Evolutionary conservation across 257 asterid species (phyloP), one percentile per base, ranked within the genome.

Genomic region (Solanum phureja): DNA sequence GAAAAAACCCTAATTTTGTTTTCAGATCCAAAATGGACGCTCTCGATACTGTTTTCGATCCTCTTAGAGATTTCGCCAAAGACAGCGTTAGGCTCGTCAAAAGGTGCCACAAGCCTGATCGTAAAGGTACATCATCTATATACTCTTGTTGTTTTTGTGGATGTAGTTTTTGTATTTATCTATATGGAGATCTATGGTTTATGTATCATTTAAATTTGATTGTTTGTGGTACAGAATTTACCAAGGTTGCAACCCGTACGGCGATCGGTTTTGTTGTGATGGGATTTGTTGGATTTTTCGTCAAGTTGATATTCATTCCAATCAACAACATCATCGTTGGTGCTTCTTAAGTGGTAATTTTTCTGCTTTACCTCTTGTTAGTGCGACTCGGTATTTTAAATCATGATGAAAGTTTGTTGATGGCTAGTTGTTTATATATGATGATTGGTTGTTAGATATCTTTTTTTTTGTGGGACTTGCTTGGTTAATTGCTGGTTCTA

Each of bases 221-320:
- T 81, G n/a, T 71, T 23, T 64, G 37, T 13, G 86, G 44, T 81
- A 74, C 68, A 88, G 92, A 90, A 75, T 88, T 90, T 52, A 87
- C 92, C 62, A 88, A 90, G 88, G 90, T 90, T n/a, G 92, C 91
- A 1, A 87, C 86, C 19, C 91, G 92, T 40, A 87, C 91, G 2
- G 92, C 92, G 40, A 87, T 90, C 12, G 92, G 92, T 7, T 90
- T 90, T 64, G 92, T 90, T 58, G 91, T 90, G 81, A 90, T 90
- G 89, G 92, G 92, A 35, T 90, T 88, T 34, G 92, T 90, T 6
- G 92, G 92, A 4, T 90, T 90, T 87, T 90, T 90, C 42, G 92
- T 90, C 52, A 90, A 90, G 91, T 90, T 90, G 87, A 87, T 90
- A 40, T 90, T 90, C 89, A 90, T 88, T 87, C 92, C 92, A 13